phyloP scores from a whole-genome alignment of 257 asterid genomes.

The Craterostigma plantagineum region DNA sequence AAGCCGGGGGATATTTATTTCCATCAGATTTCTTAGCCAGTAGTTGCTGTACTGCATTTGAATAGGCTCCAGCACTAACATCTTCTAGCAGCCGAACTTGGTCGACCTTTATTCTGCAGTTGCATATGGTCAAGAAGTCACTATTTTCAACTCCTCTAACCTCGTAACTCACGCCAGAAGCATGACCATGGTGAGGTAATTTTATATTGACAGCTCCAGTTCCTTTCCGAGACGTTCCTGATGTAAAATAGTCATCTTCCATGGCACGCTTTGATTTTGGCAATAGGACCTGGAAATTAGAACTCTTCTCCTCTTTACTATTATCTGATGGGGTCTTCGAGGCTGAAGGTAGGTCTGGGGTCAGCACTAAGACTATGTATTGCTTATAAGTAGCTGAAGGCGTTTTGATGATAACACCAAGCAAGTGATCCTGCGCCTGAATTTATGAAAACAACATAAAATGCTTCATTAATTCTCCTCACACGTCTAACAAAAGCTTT shows the following conservation, averaged over 20 bases:
- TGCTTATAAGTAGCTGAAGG: constrained; percentile 53
- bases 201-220: constrained; percentile 57
- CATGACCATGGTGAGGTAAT: constrained; percentile 67
- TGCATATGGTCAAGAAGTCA: constrained; percentile 70
- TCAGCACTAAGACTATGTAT: constrained; percentile 69
- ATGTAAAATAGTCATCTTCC: constrained; percentile 68
- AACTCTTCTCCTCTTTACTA: constrained; percentile 25
- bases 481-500: too few species aligned
- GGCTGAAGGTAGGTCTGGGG: constrained; percentile 48
- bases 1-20: constrained; percentile 74
- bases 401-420: constrained; percentile 69
- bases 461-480: too few species aligned
- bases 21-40: constrained; percentile 53
- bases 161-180: constrained; percentile 75
- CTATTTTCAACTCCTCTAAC: constrained; percentile 58
- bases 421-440: constrained; percentile 88
- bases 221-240: constrained; percentile 59
- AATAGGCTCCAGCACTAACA: constrained; percentile 73
- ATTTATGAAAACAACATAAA: constrained; percentile 2
- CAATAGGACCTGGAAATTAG: constrained; percentile 45
- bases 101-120: constrained; percentile 44
- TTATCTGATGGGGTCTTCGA: constrained; percentile 21
- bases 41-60: constrained; percentile 60
- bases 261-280: constrained; percentile 90
- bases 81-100: constrained; percentile 89